These are phyloP conservation scores for Coprinopsis sp. DNA, from an alignment of 768 basidiomycete species.

Conservation along the genomic window DNA sequence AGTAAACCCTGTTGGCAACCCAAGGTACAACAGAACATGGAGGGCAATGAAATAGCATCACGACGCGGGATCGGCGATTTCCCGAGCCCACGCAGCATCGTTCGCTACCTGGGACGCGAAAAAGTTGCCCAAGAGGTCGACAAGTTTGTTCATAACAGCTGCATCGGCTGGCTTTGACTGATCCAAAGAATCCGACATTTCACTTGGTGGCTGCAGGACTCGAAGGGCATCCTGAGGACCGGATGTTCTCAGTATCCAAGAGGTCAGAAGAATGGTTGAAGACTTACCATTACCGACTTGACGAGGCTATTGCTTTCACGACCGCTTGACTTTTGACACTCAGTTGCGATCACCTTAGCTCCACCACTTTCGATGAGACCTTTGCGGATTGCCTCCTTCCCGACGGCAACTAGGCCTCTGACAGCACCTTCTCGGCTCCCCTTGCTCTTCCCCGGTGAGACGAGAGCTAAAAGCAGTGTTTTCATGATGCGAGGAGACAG, in stretches of 20 bases:
- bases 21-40: background rate
- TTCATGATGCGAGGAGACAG: conserved; percentile 89
- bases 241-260: background rate
- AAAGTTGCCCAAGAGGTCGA: conserved; percentile 53
- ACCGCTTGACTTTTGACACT: conserved; percentile 40
- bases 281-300: conserved; percentile 57
- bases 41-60: background rate
- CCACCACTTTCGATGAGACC: conserved; percentile 80
- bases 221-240: conserved; percentile 52
- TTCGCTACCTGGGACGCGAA: conserved; percentile 53
- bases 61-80: conserved; percentile 36
- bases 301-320: conserved; percentile 43
- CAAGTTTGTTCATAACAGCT: conserved; percentile 40
- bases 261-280: background rate
- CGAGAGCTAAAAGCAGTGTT: conserved; percentile 83
- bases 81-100: conserved; percentile 64
- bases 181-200: conserved; percentile 57
- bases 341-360: conserved; percentile 67
- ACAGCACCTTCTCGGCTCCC: conserved; percentile 90
- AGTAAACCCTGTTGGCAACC: background rate
- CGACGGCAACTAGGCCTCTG: conserved; percentile 79
- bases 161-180: conserved; percentile 43
- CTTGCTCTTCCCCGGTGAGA: conserved; percentile 63
- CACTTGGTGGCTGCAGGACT: conserved; percentile 47
- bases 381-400: conserved; percentile 79